Evolutionary conservation across 1,284 basidiomycete species (phyloP), one percentile per base, ranked within the genome.

Genomic region (Vanrija sp.): DNA sequence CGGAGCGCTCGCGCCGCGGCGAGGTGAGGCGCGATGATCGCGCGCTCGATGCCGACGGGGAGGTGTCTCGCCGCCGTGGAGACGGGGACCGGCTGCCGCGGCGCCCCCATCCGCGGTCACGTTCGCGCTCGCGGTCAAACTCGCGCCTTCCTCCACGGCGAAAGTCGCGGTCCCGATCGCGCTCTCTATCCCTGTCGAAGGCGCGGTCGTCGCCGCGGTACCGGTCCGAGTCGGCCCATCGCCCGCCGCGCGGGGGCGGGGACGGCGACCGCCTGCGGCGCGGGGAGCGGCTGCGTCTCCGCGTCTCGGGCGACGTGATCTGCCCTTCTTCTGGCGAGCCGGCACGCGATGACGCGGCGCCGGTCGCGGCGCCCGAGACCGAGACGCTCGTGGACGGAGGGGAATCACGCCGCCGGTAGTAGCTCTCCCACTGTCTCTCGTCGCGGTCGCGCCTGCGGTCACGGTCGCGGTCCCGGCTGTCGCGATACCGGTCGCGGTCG

Each of bases 241-340:
- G 34, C 34, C 34, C 34, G 34, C 34, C 34, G 10, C 38, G 45
- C 3, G 23, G 9, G 4, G 51, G 40, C 0, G 52, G 52, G 3
- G 52, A 43, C n/a, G 45, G 46, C 6, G 46, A 40, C 25, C 40
- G 14, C 25, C 52, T 29, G 28, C 48, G 43, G n/a, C 42, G 46
- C 15, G 25, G 44, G 5, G 55, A 52, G 19, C 49, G 38, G 3
- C 29, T 40, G 14, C 58, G 49, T 15, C 58, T 46, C 23, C 52
- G 46, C 8, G 47, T 18, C 0, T 54, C 52, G 0, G 62, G 69
- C 0, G 67, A 69, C 5, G 66, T 68, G 43, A 73, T 73, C 47
- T 73, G 72, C 0, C 72, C 72, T 54, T 73, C 72, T 62, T 73
- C 72, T 4, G 71, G 71, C 16, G 68, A 61, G 1, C 57, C 68